A percentile compares a stretch with the other conserved stretches of the same genome.
Evolutionary conservation across 306 rosid species (phyloP).

Genomic region (Oxytropis ochrocephala): DNA sequence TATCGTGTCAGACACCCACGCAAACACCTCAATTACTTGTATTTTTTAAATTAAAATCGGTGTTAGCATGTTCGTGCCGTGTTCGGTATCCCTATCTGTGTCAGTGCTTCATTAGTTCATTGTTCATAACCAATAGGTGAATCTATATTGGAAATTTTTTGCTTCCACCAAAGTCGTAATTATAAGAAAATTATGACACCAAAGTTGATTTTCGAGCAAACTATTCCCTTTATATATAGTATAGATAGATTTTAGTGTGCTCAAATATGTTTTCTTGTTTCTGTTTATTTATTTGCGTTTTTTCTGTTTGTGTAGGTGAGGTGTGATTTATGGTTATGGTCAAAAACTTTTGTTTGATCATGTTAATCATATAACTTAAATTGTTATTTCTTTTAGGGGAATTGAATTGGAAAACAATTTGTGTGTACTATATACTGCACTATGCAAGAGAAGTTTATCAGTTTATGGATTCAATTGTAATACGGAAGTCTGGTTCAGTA

Average conservation of each 20-base stretch:
- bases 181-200: no score
- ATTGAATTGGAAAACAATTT: slow-evolving; percentile 5
- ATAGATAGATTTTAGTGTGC: background rate
- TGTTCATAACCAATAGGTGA: no score
- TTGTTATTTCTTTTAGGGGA: background rate
- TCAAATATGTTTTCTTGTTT: background rate
- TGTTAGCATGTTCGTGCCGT: no score
- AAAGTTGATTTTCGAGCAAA: no score
- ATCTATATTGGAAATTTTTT: no score
- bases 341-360: slow-evolving; percentile 14
- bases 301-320: slow-evolving; percentile 7
- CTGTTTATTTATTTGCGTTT: background rate
- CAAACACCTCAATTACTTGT: no score
- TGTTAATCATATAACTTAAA: background rate
- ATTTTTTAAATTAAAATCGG: no score
- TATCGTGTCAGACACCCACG: no score
- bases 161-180: no score
- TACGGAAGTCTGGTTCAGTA: background rate
- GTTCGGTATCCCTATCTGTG: no score
- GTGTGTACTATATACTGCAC: background rate
- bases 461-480: background rate
- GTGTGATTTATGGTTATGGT: slow-evolving; percentile 16
- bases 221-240: no score
- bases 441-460: background rate
- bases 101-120: no score